Conservation (phyloP, 169 alveolate species). For the Plasmodium vinckei region DNA sequence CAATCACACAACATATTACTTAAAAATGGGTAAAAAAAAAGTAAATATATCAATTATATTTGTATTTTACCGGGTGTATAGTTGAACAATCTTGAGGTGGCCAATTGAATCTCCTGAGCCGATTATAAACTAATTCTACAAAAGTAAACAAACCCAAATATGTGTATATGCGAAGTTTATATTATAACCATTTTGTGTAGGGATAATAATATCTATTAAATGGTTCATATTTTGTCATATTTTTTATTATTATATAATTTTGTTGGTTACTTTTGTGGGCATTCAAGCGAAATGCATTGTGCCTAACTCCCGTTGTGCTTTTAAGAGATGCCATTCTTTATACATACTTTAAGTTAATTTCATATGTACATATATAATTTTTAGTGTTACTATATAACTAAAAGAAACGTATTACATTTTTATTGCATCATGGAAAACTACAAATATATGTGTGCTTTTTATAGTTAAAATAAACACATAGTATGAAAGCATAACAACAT, state of each 20-base stretch:
- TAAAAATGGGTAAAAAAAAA: no score
- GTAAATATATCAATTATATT: slow-evolving; percentile 5
- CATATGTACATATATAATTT: slow-evolving; percentile 7
- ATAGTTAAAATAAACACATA: not conserved
- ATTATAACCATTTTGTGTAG: not conserved
- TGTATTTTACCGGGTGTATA: slow-evolving; percentile 66
- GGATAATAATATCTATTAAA: not conserved
- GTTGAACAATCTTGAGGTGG: slow-evolving; percentile 73
- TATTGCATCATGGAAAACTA: not conserved
- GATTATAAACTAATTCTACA: slow-evolving; percentile 57
- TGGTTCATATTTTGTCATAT: not conserved
- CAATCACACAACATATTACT: not conserved
- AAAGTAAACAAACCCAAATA: slow-evolving; percentile 4
- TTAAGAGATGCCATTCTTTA: slow-evolving; percentile 49
- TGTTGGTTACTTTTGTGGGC: slow-evolving; percentile 63
- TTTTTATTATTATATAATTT: not conserved
- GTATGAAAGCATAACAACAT: not conserved
- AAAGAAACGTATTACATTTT: slow-evolving; percentile 8
- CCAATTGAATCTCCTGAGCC: slow-evolving; percentile 72
- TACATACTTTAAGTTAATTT: not conserved
- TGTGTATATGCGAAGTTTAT: not conserved
- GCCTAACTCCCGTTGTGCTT: slow-evolving; percentile 63
- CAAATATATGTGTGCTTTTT: not conserved
- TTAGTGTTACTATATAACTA: slow-evolving; percentile 3
- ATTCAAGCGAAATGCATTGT: slow-evolving; percentile 68